A percentile compares a stretch with the other conserved stretches of the same genome.
These are phyloP conservation scores for Aphanomyces euteiches DNA, from an alignment of 352 stramenopile genomes.

Conservation along the genomic window DNA sequence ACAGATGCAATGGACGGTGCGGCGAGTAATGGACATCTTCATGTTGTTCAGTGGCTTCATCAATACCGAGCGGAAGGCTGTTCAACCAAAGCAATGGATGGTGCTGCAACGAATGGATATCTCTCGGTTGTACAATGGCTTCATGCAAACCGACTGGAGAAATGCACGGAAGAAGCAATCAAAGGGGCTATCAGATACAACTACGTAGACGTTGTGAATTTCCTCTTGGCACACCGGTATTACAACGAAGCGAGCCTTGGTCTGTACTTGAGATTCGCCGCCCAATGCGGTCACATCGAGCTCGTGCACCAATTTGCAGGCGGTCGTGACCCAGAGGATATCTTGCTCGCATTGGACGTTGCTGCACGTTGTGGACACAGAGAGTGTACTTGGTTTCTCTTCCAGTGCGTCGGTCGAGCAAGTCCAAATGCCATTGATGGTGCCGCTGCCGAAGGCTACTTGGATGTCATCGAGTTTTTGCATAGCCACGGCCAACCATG, in stretches of 20 bases:
- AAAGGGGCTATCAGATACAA: constrained; percentile 41
- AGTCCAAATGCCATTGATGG: constrained; percentile 12
- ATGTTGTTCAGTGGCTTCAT: constrained; percentile 37
- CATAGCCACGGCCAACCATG: constrained; percentile 3
- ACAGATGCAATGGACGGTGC: constrained; percentile 38
- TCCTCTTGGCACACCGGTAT: constrained; percentile 39
- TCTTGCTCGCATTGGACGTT: background rate
- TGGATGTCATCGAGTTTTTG: constrained; percentile 16
- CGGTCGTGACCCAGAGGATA: background rate
- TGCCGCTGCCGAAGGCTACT: constrained; percentile 4
- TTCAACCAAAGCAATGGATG: constrained; percentile 31
- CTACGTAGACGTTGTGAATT: constrained; percentile 47
- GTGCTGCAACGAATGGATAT: constrained; percentile 36
- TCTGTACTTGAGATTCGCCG: background rate
- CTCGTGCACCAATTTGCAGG: constrained; percentile 7
- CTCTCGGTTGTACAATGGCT: constrained; percentile 41
- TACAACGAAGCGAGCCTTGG: constrained; percentile 3
- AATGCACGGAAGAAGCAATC: constrained; percentile 47
- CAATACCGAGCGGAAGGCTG: constrained; percentile 23
- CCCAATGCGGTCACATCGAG: constrained; percentile 23
- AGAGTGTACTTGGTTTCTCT: constrained; percentile 2
- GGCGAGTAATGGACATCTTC: constrained; percentile 33
- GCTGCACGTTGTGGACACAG: constrained; percentile 1
- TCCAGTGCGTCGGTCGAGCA: background rate
- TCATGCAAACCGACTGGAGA: constrained; percentile 38